These are phyloP conservation scores for Pestalotiopsis sp. DNA, from an alignment of 2,329 filamentous ascomycete species.

Conservation along the genomic window DNA sequence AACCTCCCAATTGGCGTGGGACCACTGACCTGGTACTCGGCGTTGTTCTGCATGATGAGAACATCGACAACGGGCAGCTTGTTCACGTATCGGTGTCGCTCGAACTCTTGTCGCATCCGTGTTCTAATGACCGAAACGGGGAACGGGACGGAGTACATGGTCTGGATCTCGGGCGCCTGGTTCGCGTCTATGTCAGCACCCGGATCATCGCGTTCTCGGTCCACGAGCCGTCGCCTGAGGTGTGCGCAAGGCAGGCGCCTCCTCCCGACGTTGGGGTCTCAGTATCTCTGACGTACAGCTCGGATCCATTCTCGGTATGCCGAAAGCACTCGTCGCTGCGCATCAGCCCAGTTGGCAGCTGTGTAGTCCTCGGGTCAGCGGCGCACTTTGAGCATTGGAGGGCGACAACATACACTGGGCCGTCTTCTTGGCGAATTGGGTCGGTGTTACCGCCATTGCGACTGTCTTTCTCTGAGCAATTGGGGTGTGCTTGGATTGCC, in stretches of 20 bases:
- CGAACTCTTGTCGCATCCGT: constrained; percentile 95
- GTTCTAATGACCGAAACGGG: constrained; percentile 87
- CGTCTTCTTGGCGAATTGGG: constrained; percentile 83
- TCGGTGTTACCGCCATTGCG: constrained; percentile 87
- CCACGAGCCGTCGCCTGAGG: neutral
- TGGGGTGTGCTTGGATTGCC: constrained; percentile 30
- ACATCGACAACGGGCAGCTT: constrained; percentile 89
- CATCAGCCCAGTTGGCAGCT: constrained; percentile 91
- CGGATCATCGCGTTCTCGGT: neutral
- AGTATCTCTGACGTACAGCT: constrained; percentile 68
- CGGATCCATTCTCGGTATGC: constrained; percentile 96
- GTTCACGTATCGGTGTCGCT: constrained; percentile 90
- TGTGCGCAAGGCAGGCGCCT: too few relatives aligned
- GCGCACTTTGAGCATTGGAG: neutral
- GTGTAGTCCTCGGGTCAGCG: constrained; percentile 38
- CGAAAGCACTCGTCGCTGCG: constrained; percentile 81
- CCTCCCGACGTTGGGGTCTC: neutral
- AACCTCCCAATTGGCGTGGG: neutral
- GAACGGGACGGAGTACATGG: constrained; percentile 92
- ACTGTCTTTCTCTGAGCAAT: constrained; percentile 27
- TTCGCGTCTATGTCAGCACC: neutral
- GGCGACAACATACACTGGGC: constrained; percentile 67
- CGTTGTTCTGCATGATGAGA: constrained; percentile 85
- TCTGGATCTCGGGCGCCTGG: constrained; percentile 94
- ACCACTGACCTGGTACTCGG: constrained; percentile 84